These are phyloP conservation scores for Fusarium palustre DNA, from an alignment of 2,329 filamentous ascomycete species.

Conservation along the genomic window DNA sequence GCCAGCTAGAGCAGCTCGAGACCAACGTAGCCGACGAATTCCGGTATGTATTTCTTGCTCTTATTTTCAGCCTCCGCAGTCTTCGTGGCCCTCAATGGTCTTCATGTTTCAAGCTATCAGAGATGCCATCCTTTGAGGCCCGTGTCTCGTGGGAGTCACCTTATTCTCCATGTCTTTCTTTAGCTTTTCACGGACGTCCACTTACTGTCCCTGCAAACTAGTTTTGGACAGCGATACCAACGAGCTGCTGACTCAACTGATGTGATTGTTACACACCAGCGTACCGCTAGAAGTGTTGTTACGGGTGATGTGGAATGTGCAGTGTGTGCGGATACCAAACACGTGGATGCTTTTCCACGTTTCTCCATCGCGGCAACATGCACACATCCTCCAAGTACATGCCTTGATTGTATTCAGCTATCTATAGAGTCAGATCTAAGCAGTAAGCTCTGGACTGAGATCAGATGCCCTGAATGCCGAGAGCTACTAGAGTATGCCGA, in stretches of 20 bases:
- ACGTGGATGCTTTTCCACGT: slow-evolving; percentile 48
- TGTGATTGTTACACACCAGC: slow-evolving; percentile 50
- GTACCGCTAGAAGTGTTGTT: slow-evolving; percentile 40
- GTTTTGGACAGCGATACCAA: slow-evolving; percentile 54
- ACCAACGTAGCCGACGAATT: slow-evolving; percentile 49
- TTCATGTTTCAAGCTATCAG: slow-evolving; percentile 1
- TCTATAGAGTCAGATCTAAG: slow-evolving; percentile 53
- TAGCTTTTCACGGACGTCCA: slow-evolving; percentile 8
- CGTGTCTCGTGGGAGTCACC: background rate
- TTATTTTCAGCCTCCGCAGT: too few species aligned
- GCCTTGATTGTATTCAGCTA: slow-evolving; percentile 51
- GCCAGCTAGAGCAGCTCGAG: slow-evolving; percentile 42
- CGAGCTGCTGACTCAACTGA: slow-evolving; percentile 42
- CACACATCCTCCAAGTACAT: slow-evolving; percentile 50
- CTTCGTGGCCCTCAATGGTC: background rate
- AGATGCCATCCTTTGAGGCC: background rate
- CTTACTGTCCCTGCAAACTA: slow-evolving; percentile 12
- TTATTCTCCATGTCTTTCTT: background rate
- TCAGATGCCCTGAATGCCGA: slow-evolving; percentile 66
- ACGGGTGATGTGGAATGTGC: slow-evolving; percentile 49
- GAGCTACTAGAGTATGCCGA: slow-evolving; percentile 57
- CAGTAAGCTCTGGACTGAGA: slow-evolving; percentile 56
- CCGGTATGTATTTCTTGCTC: slow-evolving; percentile 42
- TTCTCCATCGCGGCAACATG: slow-evolving; percentile 51
- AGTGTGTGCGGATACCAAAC: slow-evolving; percentile 53